Base-by-base conservation (phyloP, 495 filamentous ascomycete genomes). In the Bacidia rubella region DNA sequence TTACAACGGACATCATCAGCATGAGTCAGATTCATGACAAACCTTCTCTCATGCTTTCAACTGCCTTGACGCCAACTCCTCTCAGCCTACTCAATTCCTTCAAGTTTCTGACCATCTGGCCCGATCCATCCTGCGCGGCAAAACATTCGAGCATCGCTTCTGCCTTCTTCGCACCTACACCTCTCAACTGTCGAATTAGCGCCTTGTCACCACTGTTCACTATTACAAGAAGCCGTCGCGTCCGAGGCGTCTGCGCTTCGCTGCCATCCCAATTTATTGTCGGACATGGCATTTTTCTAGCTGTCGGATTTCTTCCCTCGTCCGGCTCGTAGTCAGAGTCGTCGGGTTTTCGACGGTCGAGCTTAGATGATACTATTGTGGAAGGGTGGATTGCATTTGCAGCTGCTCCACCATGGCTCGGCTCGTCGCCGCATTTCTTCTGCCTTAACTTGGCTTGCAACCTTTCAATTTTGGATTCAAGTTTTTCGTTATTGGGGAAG, bases 401-500 rank as follows among this genome's bases (percentile, higher is more conserved):
- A 42, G 17, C 15, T 46, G 17, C 9, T 35, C 54, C 20, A 32
- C 15, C 17, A 39, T 1, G 2, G 10, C 51, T 29, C 38, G 35
- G 5, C 29, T 35, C 29, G 29, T 7, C 49, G 40, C 11, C 52
- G 55, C 58, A 63, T 62, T 53, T 74, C 57, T 49, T 65, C 24
- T 72, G 73, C n/a, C 22, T 21, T 1, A 87, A 65, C 38, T 78
- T 81, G 7, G 78, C 72, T 57, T 80, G 74, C 49, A 96, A 60
- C 50, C 68, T 74, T 21, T 78, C 69, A 57, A 98, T 95, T 71
- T 92, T 96, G 41, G 68, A 66, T 20, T 75, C 66, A 12, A 98
- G 74, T 63, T 92, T 96, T 43, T 78, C 71, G 61, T 96, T 92
- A 1, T 82, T 79, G 0, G 90, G 92, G 60, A 98, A 98, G 63